Base-by-base conservation (phyloP, 2,329 filamentous ascomycete species). In the Chrysoporthe austroafricana region DNA sequence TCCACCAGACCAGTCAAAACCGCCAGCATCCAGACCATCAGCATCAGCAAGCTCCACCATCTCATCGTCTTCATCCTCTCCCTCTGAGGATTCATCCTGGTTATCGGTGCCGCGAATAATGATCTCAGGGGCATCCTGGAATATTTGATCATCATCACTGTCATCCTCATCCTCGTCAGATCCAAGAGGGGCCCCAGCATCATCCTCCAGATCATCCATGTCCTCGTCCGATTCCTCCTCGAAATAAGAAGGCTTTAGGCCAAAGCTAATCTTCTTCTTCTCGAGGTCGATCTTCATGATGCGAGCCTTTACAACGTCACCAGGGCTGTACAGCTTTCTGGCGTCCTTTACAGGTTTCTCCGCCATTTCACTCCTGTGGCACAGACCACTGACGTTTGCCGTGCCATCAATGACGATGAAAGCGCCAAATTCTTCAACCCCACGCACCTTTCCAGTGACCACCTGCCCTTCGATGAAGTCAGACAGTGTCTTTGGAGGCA, bases 341-440 rank as follows among this genome's bases (percentile, higher is more conserved):
- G 94, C 92, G 80, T 98, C 92, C 63, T 91, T 86, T 34, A 97
- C 89, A 5, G 86, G 82, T 73, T 90, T 90, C 72, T 97, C 93
- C 0, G 96, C 94, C 86, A 99, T 94, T 77, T 99, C 91, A 71
- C 90, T 95, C 70, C 92, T 88, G 78, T 99, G 96, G 77, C 95
- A 98, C 11, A 99, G 85, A 70, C 96, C 96, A 73, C 95, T 97
- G 70, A 99, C 88, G 73, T 97, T 97, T 66, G 88, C 85, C 4
- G 94, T 96, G 69, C 91, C 89, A 77, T 97, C 93, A 26, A 99
- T 83, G 56, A 96, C 88, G 73, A 99, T 91, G 77, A 99, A 99
- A 5, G 95, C 95, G 71, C 96, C 96, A 77, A 94, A 99, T 43
- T 97, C 92, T 75, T 97, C 93, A 2, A 98, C 94, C 79, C 96